phyloP scores from a whole-genome alignment of 2,329 filamentous ascomycete genomes.

The Microsporum audouinii region DNA sequence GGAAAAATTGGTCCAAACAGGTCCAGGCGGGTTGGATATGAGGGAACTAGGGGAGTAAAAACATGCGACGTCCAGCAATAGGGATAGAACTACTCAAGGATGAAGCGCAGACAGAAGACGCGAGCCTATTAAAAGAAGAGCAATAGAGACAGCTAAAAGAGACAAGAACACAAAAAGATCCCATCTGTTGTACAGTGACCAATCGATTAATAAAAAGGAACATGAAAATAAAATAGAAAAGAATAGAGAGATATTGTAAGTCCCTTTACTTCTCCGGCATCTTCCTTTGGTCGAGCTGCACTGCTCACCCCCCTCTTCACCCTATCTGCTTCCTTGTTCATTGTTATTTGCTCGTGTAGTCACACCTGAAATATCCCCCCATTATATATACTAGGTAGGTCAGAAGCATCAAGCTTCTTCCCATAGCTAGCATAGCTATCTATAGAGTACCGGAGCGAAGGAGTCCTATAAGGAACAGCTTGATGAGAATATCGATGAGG shows the following conservation, averaged over 20 bases:
- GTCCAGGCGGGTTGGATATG: not conserved
- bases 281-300: not conserved
- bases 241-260: slow-evolving; percentile 14
- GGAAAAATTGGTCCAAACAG: not conserved
- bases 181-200: slow-evolving; percentile 3
- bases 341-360: no score
- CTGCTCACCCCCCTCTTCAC: not conserved
- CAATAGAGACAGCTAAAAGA: not conserved
- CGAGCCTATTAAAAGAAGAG: not conserved
- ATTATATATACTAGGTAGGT: no score
- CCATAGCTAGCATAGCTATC: no score
- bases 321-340: no score
- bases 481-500: no score
- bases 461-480: no score
- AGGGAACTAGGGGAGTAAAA: not conserved
- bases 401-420: no score
- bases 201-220: not conserved
- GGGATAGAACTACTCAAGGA: not conserved
- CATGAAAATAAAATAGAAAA: slow-evolving; percentile 10
- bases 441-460: no score
- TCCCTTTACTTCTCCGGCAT: not conserved
- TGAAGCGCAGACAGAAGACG: not conserved
- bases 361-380: no score
- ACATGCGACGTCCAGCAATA: not conserved
- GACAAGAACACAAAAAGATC: not conserved